Base-by-base conservation (phyloP, 192 early-diverging fungal species). In the Allomyces macrogynus region DNA sequence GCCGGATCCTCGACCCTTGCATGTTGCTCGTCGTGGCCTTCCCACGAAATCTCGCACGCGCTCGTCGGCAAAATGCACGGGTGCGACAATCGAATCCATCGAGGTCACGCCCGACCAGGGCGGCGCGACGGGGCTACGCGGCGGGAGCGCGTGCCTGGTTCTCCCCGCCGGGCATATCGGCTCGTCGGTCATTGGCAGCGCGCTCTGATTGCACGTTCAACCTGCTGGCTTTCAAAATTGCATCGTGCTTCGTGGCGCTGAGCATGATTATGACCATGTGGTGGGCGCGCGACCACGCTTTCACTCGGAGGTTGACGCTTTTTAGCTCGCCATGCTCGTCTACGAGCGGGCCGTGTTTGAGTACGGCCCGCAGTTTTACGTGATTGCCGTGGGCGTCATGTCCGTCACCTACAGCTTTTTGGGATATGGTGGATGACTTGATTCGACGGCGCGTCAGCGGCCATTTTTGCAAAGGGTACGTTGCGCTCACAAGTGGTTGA, bases 381-480 rank as follows among this genome's bases (percentile, higher is more conserved):
- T 93, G 67, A 89, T 95, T 69, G 87, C 94, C 8, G 77, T 95
- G 1, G 95, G 95, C 71, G 77, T 97, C n/a, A 98, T 98, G 95
- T 87, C 83, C 4, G 84, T 87, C 23, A 76, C 95, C 32, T 98
- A 98, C 71, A 85, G 86, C 62, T 78, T 94, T 94, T 25, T 92
- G 92, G 86, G 95, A 98, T 75, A 96, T 96, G 72, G 72, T 96
- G 62, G 95, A 98, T 57, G 93, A 96, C 76, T 10, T 25, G 62
- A 65, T 65, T 32, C 23, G n/a, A 12, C 23, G 57, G n/a, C 60
- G n/a, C 25, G 57, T 18, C 16, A 40, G 18, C 5, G 23, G 16
- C 8, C 60, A 66, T 26, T 26, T 49, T 57, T 57, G 40, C 24
- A 0, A 18, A 67, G 44, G 1, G 26, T 42, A 32, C 54, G 93